These are phyloP conservation scores for Letharia lupina DNA, from an alignment of 495 filamentous ascomycete genomes.

Conservation along the genomic window DNA sequence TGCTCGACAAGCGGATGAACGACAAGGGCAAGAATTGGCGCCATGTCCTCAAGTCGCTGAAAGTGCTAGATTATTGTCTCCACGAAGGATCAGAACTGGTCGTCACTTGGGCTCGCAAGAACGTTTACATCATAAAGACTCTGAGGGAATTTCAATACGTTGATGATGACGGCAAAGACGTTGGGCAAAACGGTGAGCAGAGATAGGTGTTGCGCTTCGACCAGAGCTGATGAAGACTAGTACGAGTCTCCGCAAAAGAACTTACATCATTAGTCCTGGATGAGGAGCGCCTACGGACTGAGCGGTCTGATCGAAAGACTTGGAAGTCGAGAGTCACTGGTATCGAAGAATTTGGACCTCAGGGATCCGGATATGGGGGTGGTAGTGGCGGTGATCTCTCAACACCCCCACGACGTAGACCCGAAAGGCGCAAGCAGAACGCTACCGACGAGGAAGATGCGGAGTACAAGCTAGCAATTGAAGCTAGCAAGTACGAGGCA, in stretches of 20 bases:
- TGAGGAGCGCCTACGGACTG: conserved; percentile 85
- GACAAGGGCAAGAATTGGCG: conserved; percentile 99
- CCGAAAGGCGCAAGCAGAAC: conserved; percentile 34
- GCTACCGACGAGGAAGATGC: conserved; percentile 76
- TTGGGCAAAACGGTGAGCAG: conserved; percentile 81
- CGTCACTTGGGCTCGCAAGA: conserved; percentile 96
- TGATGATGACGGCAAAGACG: conserved; percentile 89
- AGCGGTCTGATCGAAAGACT: conserved; percentile 82
- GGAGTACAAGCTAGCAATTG: conserved; percentile 86
- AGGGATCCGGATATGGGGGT: conserved; percentile 32
- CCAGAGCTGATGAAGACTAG: conserved; percentile 40
- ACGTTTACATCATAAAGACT: conserved; percentile 98
- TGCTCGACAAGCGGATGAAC: conserved; percentile 97
- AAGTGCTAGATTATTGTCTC: conserved; percentile 95
- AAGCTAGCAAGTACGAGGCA: conserved; percentile 92
- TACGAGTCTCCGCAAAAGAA: conserved; percentile 93
- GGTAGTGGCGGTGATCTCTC: conserved; percentile 30
- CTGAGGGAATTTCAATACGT: conserved; percentile 92
- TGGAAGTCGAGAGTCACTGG: conserved; percentile 97
- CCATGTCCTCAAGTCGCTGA: conserved; percentile 94
- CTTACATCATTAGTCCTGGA: conserved; percentile 89
- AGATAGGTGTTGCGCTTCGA: not conserved
- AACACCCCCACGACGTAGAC: conserved; percentile 34
- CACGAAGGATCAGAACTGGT: conserved; percentile 96
- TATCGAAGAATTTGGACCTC: conserved; percentile 68